Evolutionary conservation across 352 stramenopile genomes (phyloP).

Genomic region (Globisporangium solare): DNA sequence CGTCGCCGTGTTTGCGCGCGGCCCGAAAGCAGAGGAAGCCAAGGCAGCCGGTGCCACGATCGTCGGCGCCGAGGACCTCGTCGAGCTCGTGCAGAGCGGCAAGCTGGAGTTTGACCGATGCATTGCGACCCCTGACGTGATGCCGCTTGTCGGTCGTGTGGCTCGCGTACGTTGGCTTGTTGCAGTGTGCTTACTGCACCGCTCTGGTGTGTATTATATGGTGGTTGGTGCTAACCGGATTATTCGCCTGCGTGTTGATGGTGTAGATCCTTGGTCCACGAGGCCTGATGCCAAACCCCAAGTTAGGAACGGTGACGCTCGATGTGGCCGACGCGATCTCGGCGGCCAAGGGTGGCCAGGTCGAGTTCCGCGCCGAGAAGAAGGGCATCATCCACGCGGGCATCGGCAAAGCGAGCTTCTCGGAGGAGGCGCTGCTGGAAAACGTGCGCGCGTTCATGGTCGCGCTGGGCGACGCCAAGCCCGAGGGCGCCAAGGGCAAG

Average conservation of each 20-base stretch:
- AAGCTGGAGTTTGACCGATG: constrained; percentile 90
- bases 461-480: constrained; percentile 87
- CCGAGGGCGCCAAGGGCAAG: constrained; percentile 91
- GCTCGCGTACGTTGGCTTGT: constrained; percentile 51
- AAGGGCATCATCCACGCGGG: constrained; percentile 88
- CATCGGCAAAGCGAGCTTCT: constrained; percentile 88
- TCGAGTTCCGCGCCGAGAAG: constrained; percentile 89
- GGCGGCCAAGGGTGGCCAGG: constrained; percentile 75
- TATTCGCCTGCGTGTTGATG: neutral
- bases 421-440: constrained; percentile 86
- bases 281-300: constrained; percentile 97
- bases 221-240: too few species aligned
- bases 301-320: constrained; percentile 94
- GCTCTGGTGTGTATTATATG: too few species aligned
- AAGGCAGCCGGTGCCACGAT: constrained; percentile 86
- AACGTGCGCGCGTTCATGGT: constrained; percentile 93
- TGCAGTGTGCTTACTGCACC: neutral
- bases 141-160: constrained; percentile 91
- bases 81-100: constrained; percentile 86
- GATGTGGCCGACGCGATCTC: constrained; percentile 85
- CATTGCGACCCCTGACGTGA: constrained; percentile 91
- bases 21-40: constrained; percentile 85
- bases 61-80: constrained; percentile 88
- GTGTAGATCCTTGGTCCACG: constrained; percentile 90
- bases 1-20: constrained; percentile 90